These are phyloP conservation scores for Penicillium antarcticum DNA, from an alignment of 495 filamentous ascomycete genomes.

Conservation along the genomic window DNA sequence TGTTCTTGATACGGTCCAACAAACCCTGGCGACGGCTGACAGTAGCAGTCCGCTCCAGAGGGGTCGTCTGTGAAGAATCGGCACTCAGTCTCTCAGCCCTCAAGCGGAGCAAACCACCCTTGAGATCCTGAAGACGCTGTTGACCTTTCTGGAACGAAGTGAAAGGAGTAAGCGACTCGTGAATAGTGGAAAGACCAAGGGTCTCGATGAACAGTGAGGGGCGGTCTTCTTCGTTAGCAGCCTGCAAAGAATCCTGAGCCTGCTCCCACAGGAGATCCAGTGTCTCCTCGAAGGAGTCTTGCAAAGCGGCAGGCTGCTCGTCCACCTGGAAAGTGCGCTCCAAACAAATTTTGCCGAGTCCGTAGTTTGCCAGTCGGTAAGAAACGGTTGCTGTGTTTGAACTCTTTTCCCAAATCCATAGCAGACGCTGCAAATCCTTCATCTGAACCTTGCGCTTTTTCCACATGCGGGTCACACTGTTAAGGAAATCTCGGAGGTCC, in stretches of 20 bases:
- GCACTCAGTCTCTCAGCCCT: constrained; percentile 35
- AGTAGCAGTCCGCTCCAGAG: constrained; percentile 27
- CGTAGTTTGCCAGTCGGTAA: constrained; percentile 43
- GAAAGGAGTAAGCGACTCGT: constrained; percentile 43
- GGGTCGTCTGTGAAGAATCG: constrained; percentile 9
- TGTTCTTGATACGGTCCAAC: constrained; percentile 44
- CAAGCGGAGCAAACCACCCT: constrained; percentile 38
- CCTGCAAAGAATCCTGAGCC: constrained; percentile 26
- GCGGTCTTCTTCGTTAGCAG: constrained; percentile 23
- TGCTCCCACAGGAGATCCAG: constrained; percentile 41
- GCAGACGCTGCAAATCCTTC: constrained; percentile 41
- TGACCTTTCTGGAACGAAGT: constrained; percentile 42
- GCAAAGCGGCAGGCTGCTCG: constrained; percentile 26
- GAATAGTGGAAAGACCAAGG: constrained; percentile 33
- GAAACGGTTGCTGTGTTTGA: constrained; percentile 15
- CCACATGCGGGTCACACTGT: constrained; percentile 41
- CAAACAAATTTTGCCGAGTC: constrained; percentile 40
- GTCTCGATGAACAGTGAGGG: constrained; percentile 24
- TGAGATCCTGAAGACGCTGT: constrained; percentile 45
- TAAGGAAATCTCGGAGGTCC: constrained; percentile 40
- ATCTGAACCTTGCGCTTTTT: constrained; percentile 45
- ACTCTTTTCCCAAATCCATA: constrained; percentile 40
- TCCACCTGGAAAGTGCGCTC: constrained; percentile 20
- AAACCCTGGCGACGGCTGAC: constrained; percentile 37
- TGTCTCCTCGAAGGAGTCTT: constrained; percentile 36